Evolutionary conservation across 2,329 filamentous ascomycete species (phyloP).

Genomic region (Sporothrix pseudoabietina): DNA sequence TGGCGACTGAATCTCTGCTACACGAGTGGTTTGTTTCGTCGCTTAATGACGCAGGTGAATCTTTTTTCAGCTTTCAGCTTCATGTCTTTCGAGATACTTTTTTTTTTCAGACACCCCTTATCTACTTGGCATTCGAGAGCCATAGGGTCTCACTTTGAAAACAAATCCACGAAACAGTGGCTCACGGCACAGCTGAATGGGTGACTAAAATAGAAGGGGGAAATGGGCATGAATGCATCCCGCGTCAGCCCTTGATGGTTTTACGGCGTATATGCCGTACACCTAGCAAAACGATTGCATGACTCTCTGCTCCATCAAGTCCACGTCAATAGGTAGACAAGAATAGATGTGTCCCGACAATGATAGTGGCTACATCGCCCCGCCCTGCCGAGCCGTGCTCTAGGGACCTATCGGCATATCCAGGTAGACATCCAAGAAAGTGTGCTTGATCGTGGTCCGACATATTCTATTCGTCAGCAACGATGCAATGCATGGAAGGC

Average conservation of each 20-base stretch:
- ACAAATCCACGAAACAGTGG: neutral
- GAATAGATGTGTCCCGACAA: neutral
- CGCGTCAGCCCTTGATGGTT: neutral
- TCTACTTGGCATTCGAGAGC: slow-evolving; percentile 26
- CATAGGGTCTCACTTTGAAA: neutral
- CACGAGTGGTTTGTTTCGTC: neutral
- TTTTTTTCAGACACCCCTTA: neutral
- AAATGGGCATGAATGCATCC: neutral
- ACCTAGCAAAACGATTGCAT: neutral
- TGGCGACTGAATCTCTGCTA: neutral
- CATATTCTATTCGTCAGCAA: neutral
- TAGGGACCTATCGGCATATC: neutral
- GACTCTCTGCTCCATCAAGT: neutral
- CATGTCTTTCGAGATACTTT: neutral
- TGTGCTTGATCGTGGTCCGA: neutral
- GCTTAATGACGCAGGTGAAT: slow-evolving; percentile 12
- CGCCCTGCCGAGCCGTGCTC: neutral
- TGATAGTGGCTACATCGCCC: neutral
- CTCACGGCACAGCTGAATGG: neutral
- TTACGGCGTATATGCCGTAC: neutral
- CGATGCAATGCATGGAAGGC: neutral
- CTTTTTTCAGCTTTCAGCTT: slow-evolving; percentile 6
- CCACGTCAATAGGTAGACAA: neutral
- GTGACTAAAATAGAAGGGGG: neutral
- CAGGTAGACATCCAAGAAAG: neutral